Base-by-base conservation (phyloP, 768 basidiomycete genomes). In the Trametes cingulata region DNA sequence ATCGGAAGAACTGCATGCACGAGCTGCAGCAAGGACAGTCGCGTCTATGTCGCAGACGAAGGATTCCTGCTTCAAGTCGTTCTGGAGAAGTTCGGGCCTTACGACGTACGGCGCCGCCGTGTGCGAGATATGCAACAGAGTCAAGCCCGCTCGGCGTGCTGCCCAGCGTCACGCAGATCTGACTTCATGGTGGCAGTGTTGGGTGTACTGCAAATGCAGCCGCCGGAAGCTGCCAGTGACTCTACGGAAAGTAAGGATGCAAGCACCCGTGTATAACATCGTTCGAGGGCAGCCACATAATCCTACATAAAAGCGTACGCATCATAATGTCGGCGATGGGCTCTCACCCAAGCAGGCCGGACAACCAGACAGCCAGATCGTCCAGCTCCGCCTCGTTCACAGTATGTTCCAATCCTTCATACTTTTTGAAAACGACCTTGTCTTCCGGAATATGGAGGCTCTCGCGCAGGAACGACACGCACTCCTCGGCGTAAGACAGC, bases 401-500 rank as follows among this genome's bases (percentile, higher is more conserved):
- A n/a, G 50, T 36, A 19, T 65, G 63, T 10, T 51, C 56, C 17
- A 64, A 51, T 12, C 58, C 54, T 10, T 60, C 63, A 12, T 64
- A 64, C n/a, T 45, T 50, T 35, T 61, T 57, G 52, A 61, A 58
- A 15, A 27, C 27, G 6, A 64, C 24, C 46, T 55, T 65, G 19
- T 60, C 40, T 7, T 58, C 52, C 13, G 68, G 59, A 25, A 75
- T 65, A 15, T 65, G 61, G 22, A 76, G 55, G n/a, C 60, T 58
- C 17, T 69, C 60, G 9, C 69, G 65, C 20, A 80, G 60, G 58
- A 76, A 79, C 3, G 64, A 39, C 13, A 72, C 65, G 5, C 70
- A 69, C 39, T 76, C 73, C 48, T 75, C 65, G 1, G 68, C 77
- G 52, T 71, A 68, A 7, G 68, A 63, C 4, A 73, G 56, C 7